Evolutionary conservation across 768 basidiomycete species (phyloP), one percentile per base, ranked within the genome.

Genomic region (Pleurotus eryngii): DNA sequence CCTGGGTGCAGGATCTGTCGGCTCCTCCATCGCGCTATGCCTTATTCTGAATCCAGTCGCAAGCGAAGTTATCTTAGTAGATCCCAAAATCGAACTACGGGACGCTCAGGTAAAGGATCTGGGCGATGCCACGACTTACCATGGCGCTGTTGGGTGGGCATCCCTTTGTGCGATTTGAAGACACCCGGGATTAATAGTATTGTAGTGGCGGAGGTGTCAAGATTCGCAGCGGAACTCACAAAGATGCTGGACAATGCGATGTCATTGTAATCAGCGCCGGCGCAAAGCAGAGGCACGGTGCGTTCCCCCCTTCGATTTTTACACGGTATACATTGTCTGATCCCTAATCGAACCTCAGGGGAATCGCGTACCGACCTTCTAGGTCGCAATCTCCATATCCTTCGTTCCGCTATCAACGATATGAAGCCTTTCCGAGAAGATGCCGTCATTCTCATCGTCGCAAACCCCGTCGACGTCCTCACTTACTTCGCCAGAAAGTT

Each of bases 1-100:
- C 53, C 54, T 61, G 5, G 60, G 60, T 15, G 60, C 60, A n/a
- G 60, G 60, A 20, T 61, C 60, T 24, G 60, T 61, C 37, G 60
- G 60, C 12, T 56, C 60, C 20, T 49, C 60, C 30, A 58, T 57
- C 18, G 60, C 60, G n/a, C 58, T 55, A 35, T 57, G 57, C 40
- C 46, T 61, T 17, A 54, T 61, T 35, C 60, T 61, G 35, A 57
- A 57, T 17, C 57, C 57, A 1, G 45, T 61, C 24, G 45, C 60
- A 4, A 47, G 51, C 9, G 60, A 58, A 35, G 53, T 61, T 2
- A 50, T 58, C 24, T 48, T 61, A 18, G 53, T 61, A 43, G 60
- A 61, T 49, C 57, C 46, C 18, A 57, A 61, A 22, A 30, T 46
- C 18, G n/a, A 51, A 12, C 60, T 54, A 5, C 57, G 53, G 1